These are phyloP conservation scores for Paraphaeosphaeria sporulosa DNA, from an alignment of 2,329 filamentous ascomycete species.

Conservation along the genomic window DNA sequence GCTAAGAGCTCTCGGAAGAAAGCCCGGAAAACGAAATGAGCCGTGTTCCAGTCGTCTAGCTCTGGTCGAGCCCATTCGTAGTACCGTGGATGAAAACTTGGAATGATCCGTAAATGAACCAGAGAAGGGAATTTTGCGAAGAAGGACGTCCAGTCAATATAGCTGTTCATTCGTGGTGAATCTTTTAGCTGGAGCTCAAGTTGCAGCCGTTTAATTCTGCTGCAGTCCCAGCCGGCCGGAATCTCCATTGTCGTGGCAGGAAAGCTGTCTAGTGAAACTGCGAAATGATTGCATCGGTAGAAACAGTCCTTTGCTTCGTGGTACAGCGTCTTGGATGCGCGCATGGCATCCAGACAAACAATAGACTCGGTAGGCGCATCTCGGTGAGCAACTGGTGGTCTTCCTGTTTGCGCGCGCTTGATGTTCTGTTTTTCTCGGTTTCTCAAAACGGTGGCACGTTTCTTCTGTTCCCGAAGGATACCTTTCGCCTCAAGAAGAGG, in stretches of 20 bases:
- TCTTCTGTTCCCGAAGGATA: constrained; percentile 36
- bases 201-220: constrained; percentile 33
- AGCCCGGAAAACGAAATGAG: constrained; percentile 38
- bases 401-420: constrained; percentile 30
- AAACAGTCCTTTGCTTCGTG: constrained; percentile 35
- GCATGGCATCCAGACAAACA: constrained; percentile 32
- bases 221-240: constrained; percentile 36
- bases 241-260: constrained; percentile 29
- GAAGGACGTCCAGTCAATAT: constrained; percentile 39
- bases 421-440: constrained; percentile 34
- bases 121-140: constrained; percentile 32
- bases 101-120: constrained; percentile 34
- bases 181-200: constrained; percentile 41
- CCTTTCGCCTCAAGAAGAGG: constrained; percentile 34
- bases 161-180: constrained; percentile 41
- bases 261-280: constrained; percentile 36
- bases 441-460: constrained; percentile 27
- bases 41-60: constrained; percentile 27
- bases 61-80: constrained; percentile 39
- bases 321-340: constrained; percentile 30
- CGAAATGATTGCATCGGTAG: constrained; percentile 41
- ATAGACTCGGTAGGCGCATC: constrained; percentile 24
- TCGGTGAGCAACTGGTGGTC: constrained; percentile 27
- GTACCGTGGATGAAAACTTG: constrained; percentile 36
- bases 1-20: constrained; percentile 38